Base-by-base conservation (phyloP, 805 yeast genomes). In the Metschnikowia proteae region DNA sequence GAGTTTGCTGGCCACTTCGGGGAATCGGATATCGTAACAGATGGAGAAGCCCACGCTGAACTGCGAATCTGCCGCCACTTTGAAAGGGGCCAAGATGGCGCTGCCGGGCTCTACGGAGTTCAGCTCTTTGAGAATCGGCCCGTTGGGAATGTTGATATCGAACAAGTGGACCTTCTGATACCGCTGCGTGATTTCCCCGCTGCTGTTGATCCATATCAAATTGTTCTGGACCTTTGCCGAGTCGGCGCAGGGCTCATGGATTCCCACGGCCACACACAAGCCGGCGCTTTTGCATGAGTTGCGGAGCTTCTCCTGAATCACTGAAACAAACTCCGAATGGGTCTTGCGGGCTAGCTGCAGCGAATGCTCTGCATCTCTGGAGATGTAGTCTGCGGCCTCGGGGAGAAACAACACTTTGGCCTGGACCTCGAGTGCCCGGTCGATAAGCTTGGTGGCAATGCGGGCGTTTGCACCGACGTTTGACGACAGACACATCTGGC, bases 381-480 rank as follows among this genome's bases (percentile, higher is more conserved):
- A 84, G 35, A 92, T 75, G 63, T 89, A 92, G 63, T 92, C 98
- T 4, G 94, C 78, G 0, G 98, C 98, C 64, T 92, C 99, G 1
- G 98, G 98, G 39, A 92, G 76, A 60, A 94, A 89, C 4, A 94
- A 71, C 3, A 88, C 81, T 53, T 77, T 73, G 10, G 86, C 90
- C 3, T 84, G 78, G 11, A 74, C 62, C 2, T 66, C 67, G 0
- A 85, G 76, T 0, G 98, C 96, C 45, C 73, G 66, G n/a, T 68
- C 62, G 13, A 92, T 82, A 33, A 91, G 70, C 29, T 71, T 71
- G 9, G 78, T 74, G 0, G 84, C 95, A 0, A 74, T 67, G 6
- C 68, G 57, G 4, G 88, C 83, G 56, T 92, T 92, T 23, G 72
- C 74, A 1, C 66, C 60, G 26, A 89, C 64, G 34, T 78, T 78